Percentiles rank a stretch among this genome's conserved stretches.
Evolutionary conservation across 2,329 filamentous ascomycete genomes (phyloP).

Genomic region (Beauveria pseudobassiana): DNA sequence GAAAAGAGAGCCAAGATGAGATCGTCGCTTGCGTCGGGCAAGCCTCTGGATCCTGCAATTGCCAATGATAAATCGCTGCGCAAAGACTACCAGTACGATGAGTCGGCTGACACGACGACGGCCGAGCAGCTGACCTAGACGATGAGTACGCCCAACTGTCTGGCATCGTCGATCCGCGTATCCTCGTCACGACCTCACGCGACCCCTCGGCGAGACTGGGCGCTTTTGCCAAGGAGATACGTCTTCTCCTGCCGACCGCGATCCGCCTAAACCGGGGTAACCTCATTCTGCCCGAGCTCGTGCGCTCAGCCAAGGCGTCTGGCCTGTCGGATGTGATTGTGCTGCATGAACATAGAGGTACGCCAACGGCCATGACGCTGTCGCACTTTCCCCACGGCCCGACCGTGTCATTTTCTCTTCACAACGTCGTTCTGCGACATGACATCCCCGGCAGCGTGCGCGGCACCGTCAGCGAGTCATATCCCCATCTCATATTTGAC

Average conservation of each 20-base stretch:
- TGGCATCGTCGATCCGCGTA: conserved; percentile 82
- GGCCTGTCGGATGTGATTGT: conserved; percentile 80
- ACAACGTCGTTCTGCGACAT: conserved; percentile 86
- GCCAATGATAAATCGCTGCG: conserved; percentile 80
- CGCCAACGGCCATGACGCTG: conserved; percentile 80
- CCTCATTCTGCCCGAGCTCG: conserved; percentile 76
- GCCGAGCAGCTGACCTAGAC: conserved; percentile 67
- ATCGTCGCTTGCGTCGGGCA: conserved; percentile 79
- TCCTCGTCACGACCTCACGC: conserved; percentile 85
- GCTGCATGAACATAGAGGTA: conserved; percentile 87
- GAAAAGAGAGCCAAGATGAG: conserved; percentile 86
- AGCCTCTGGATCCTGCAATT: conserved; percentile 72
- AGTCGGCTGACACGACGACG: conserved; percentile 62
- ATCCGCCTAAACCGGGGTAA: conserved; percentile 91
- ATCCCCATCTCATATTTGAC: conserved; percentile 93
- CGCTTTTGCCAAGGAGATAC: conserved; percentile 90
- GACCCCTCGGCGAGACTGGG: conserved; percentile 76
- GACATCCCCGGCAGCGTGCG: conserved; percentile 85
- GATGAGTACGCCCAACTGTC: conserved; percentile 88
- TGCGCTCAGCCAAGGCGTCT: conserved; percentile 70
- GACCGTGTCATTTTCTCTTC: conserved; percentile 70
- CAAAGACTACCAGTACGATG: conserved; percentile 90
- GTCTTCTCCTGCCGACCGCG: conserved; percentile 73
- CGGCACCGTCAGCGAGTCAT: conserved; percentile 85
- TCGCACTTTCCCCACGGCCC: conserved; percentile 85